A percentile compares a stretch with the other conserved stretches of the same genome.
phyloP scores from a whole-genome alignment of 768 basidiomycete genomes.

The Scleroderma citrinum region DNA sequence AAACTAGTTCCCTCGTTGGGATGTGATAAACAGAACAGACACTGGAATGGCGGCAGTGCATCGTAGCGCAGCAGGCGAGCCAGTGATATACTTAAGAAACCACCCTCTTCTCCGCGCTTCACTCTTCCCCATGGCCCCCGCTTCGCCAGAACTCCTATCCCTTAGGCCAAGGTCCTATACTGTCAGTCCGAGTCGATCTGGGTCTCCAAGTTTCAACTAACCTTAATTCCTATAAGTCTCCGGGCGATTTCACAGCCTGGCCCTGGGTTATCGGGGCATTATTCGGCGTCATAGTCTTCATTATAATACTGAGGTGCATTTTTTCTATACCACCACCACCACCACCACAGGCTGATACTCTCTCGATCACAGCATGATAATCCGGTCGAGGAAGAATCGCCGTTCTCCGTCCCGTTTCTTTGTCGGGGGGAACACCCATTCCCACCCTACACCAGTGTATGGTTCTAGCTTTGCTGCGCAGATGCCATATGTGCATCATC shows the following conservation, averaged over 20 bases:
- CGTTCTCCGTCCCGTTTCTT: background rate
- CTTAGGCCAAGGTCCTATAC: background rate
- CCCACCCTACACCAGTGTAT: background rate
- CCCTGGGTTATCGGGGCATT: too few relatives aligned
- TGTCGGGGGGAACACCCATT: background rate
- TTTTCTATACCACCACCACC: background rate
- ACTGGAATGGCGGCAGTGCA: background rate
- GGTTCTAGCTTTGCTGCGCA: background rate
- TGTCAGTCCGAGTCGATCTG: background rate
- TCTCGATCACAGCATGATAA: background rate
- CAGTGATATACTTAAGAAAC: background rate
- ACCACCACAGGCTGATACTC: background rate
- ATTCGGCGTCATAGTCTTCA: background rate
- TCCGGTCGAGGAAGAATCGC: background rate
- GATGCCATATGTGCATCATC: too few relatives aligned
- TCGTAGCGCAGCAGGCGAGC: too few relatives aligned
- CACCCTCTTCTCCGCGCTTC: background rate
- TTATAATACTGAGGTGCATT: background rate
- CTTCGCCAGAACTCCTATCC: background rate
- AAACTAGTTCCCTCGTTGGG: too few relatives aligned
- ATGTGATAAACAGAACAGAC: background rate
- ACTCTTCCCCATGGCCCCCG: background rate
- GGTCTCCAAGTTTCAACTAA: background rate
- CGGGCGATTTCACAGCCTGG: too few relatives aligned
- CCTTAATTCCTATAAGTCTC: too few relatives aligned